Percentiles rank a stretch among this genome's conserved stretches.
Conservation (phyloP, 345 rosid genomes). For the Ceriops zippeliana region DNA sequence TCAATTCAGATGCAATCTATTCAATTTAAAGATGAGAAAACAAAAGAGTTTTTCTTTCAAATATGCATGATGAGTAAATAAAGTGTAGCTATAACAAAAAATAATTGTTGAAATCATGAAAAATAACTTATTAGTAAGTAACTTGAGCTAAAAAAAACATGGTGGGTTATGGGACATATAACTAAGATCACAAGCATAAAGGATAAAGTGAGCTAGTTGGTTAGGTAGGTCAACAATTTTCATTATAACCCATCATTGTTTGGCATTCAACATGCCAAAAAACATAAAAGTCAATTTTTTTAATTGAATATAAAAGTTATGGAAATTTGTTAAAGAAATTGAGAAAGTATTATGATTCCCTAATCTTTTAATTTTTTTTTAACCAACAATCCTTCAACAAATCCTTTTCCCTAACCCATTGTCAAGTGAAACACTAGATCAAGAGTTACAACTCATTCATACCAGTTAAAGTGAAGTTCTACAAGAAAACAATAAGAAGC, state of each 20-base stretch:
- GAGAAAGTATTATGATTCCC: background rate
- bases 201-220: no score
- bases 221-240: background rate
- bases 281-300: background rate
- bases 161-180: no score
- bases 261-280: background rate
- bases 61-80: no score
- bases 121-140: no score
- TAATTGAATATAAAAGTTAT: background rate
- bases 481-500: background rate
- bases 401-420: conserved; percentile 95
- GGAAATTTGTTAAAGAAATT: no score
- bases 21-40: no score
- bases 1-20: no score
- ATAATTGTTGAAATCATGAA: no score
- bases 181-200: no score
- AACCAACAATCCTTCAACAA: conserved; percentile 26
- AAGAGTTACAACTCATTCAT: background rate
- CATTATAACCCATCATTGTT: background rate
- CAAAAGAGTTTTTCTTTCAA: no score
- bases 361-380: background rate
- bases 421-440: conserved; percentile 42
- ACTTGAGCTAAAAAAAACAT: no score
- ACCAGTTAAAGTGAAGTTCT: background rate
- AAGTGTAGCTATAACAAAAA: no score